These are phyloP conservation scores for Pythium dissimile DNA, from an alignment of 352 stramenopile species.

Conservation along the genomic window DNA sequence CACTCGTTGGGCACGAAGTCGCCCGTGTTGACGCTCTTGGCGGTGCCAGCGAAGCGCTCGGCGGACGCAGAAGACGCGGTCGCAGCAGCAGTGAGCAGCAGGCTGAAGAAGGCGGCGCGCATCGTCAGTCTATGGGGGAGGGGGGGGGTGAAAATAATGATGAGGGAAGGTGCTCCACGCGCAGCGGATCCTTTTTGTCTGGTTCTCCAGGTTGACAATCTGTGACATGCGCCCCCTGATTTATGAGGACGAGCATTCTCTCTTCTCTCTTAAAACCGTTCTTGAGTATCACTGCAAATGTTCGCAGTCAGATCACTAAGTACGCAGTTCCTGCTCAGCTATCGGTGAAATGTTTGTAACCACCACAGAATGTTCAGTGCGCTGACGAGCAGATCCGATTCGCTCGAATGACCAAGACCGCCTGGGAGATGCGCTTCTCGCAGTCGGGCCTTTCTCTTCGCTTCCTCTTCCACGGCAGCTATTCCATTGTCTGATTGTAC, in stretches of 20 bases:
- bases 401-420: background rate
- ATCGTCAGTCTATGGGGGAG: background rate
- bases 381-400: constrained; percentile 2
- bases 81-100: background rate
- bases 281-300: too few species aligned
- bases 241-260: background rate
- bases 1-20: constrained; percentile 23
- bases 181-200: too few species aligned
- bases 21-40: constrained; percentile 15
- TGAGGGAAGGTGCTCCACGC: too few species aligned
- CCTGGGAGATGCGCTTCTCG: background rate
- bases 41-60: constrained; percentile 10
- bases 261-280: too few species aligned
- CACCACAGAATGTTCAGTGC: background rate
- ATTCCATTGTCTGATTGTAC: too few species aligned
- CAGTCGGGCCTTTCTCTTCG: background rate
- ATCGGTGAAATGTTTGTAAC: background rate
- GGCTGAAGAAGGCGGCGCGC: background rate
- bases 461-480: too few species aligned
- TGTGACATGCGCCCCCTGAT: background rate
- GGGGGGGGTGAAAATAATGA: background rate
- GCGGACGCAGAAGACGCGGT: background rate
- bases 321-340: background rate
- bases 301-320: too few species aligned
- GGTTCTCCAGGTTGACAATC: background rate